Evolutionary conservation across 2,329 filamentous ascomycete species (phyloP), one percentile per base, ranked within the genome.

Genomic region (Colletotrichum navitas): DNA sequence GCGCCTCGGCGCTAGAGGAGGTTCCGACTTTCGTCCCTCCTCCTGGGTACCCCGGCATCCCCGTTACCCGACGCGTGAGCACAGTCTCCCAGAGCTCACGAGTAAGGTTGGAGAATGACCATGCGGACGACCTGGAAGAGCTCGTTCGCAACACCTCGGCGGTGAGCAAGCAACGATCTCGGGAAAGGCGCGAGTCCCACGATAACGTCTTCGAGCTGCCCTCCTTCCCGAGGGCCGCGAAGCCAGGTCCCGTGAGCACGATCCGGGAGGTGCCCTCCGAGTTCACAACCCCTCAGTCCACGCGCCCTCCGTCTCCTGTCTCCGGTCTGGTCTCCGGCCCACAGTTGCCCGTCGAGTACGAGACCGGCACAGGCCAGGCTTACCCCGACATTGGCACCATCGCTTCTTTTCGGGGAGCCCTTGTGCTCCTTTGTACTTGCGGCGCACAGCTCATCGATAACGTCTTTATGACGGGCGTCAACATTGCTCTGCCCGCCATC

Each of bases 321-420:
- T 71, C 67, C 1, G 55, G 67, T 29, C 10, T 55, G 6, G 24
- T 14, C n/a, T 61, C 68, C 14, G 49, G 68, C 3, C 34, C 51
- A 0, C 49, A 51, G 63, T 58, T 56, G 8, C 49, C 63, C 7
- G 63, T 56, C 1, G 56, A 71, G 51, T 49, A 41, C 18, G 68
- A 71, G 49, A 43, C 51, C 12, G 68, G 68, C 16, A 39, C 63
- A 5, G 68, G 68, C 5, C 63, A 67, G 18, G 68, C 68, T 7
- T 71, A 71, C 16, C 68, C 68, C 5, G 68, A 71, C 24, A 29
- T 71, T 29, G 68, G 68, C 32, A 71, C 68, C 2, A 18, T 71
- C 51, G 63, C 68, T 0, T 71, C 68, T 4, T 67, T 71, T 14
- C 68, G 68, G 1, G 63, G 68, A 7, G 63, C 68, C 2, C 11